phyloP scores from a whole-genome alignment of 2,329 filamentous ascomycete species.

The Scedosporium dehoogii region DNA sequence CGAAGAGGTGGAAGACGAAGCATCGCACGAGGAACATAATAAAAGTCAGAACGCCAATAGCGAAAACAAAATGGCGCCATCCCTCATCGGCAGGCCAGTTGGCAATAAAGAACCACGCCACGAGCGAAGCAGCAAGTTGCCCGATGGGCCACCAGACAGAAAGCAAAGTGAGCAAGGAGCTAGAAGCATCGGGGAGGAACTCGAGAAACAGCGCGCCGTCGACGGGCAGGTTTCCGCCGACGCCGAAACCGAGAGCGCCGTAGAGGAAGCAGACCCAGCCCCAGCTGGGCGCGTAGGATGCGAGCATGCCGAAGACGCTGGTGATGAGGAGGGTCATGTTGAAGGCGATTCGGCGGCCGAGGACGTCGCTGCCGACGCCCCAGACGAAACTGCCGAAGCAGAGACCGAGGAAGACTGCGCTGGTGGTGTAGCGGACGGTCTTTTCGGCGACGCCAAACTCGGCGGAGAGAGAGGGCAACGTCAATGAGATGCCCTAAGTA shows the following conservation, averaged over 20 bases:
- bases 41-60: slow-evolving; percentile 63
- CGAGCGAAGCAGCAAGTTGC: slow-evolving; percentile 60
- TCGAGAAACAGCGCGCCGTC: slow-evolving; percentile 77
- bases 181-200: slow-evolving; percentile 67
- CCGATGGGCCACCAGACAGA: slow-evolving; percentile 83
- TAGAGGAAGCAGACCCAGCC: slow-evolving; percentile 50
- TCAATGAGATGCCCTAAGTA: slow-evolving; percentile 61
- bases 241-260: slow-evolving; percentile 54
- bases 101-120: slow-evolving; percentile 69
- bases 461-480: slow-evolving; percentile 60
- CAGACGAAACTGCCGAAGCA: slow-evolving; percentile 71
- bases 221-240: slow-evolving; percentile 68
- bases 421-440: slow-evolving; percentile 70
- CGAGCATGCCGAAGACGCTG: slow-evolving; percentile 61
- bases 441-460: slow-evolving; percentile 65
- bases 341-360: slow-evolving; percentile 73
- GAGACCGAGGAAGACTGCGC: slow-evolving; percentile 64
- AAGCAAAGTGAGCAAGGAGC: slow-evolving; percentile 65
- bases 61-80: slow-evolving; percentile 66
- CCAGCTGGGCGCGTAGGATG: slow-evolving; percentile 61
- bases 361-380: slow-evolving; percentile 68
- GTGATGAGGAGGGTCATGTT: slow-evolving; percentile 70
- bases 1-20: slow-evolving; percentile 71
- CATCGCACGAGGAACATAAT: slow-evolving; percentile 70
- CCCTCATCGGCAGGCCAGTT: slow-evolving; percentile 59